phyloP scores from a whole-genome alignment of 129 eudicot species.

The Flaveria brownii region DNA sequence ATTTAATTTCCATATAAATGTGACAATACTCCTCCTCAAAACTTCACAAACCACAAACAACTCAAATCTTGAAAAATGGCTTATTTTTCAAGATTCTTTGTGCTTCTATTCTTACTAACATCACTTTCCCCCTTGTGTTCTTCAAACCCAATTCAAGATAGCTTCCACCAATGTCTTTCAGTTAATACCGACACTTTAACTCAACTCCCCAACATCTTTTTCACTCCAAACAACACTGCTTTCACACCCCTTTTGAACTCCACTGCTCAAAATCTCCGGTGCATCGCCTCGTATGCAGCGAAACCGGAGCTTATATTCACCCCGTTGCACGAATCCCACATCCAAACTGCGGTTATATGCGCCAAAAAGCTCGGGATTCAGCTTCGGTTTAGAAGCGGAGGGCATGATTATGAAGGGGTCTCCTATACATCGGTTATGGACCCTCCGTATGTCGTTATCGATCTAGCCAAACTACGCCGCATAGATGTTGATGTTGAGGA shows the following conservation, averaged over 20 bases:
- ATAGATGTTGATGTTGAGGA: slow-evolving; percentile 47
- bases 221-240: slow-evolving; percentile 46
- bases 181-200: slow-evolving; percentile 8
- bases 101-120: slow-evolving; percentile 18
- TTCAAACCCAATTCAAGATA: slow-evolving; percentile 40
- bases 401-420: slow-evolving; percentile 67
- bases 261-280: slow-evolving; percentile 64
- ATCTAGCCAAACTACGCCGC: slow-evolving; percentile 57
- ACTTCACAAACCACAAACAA: slow-evolving; percentile 14
- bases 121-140: slow-evolving; percentile 24
- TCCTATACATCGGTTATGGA: slow-evolving; percentile 54
- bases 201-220: slow-evolving; percentile 43
- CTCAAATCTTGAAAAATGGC: slow-evolving; percentile 21
- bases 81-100: slow-evolving; percentile 24
- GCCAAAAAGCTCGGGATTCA: slow-evolving; percentile 47
- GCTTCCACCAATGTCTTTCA: slow-evolving; percentile 39
- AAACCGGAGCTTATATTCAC: slow-evolving; percentile 59
- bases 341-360: slow-evolving; percentile 60
- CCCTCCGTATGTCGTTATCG: slow-evolving; percentile 50
- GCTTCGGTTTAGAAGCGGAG: slow-evolving; percentile 60
- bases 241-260: slow-evolving; percentile 54
- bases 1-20: slow-evolving; percentile 35
- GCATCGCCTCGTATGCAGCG: slow-evolving; percentile 43
- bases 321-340: slow-evolving; percentile 51
- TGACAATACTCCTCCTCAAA: slow-evolving; percentile 23